phyloP scores from a whole-genome alignment of 192 early-diverging fungal genomes.

The Lunasporangiospora selenospora region DNA sequence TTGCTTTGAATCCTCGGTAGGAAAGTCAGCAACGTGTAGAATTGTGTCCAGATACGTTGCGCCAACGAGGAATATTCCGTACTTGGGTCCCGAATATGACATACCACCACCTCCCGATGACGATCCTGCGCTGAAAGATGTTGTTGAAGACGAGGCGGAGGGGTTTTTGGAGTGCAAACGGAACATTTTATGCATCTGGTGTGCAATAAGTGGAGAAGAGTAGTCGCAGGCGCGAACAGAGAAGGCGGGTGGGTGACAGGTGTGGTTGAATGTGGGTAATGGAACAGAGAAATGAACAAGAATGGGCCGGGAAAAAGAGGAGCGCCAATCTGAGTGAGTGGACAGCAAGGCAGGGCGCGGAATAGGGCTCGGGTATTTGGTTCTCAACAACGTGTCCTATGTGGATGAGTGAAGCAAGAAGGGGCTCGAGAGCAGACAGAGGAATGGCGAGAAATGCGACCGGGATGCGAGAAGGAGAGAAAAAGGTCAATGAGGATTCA shows the following conservation, averaged over 20 bases:
- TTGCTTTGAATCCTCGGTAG: slow-evolving; percentile 66
- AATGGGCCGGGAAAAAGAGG: no score
- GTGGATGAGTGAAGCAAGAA: no score
- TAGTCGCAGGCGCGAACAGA: no score
- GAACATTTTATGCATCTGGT: slow-evolving; percentile 34
- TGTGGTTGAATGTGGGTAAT: not conserved
- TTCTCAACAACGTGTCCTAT: no score
- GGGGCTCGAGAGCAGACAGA: not conserved
- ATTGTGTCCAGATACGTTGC: slow-evolving; percentile 70
- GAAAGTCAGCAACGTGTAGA: slow-evolving; percentile 63
- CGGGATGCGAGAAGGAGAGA: not conserved
- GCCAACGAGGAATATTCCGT: slow-evolving; percentile 55
- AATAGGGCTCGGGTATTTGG: no score
- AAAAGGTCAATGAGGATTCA: not conserved
- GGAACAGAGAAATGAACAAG: no score
- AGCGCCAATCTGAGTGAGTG: no score
- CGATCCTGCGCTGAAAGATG: slow-evolving; percentile 14
- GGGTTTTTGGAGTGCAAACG: slow-evolving; percentile 11
- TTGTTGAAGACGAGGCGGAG: slow-evolving; percentile 19
- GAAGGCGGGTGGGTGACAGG: no score
- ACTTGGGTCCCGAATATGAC: slow-evolving; percentile 2
- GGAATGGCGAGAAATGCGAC: not conserved
- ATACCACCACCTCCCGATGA: slow-evolving; percentile 7
- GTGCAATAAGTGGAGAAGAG: no score
- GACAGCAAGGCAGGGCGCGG: no score